Base-by-base conservation (phyloP, 2,329 filamentous ascomycete genomes). In the Epichloe sibirici region DNA sequence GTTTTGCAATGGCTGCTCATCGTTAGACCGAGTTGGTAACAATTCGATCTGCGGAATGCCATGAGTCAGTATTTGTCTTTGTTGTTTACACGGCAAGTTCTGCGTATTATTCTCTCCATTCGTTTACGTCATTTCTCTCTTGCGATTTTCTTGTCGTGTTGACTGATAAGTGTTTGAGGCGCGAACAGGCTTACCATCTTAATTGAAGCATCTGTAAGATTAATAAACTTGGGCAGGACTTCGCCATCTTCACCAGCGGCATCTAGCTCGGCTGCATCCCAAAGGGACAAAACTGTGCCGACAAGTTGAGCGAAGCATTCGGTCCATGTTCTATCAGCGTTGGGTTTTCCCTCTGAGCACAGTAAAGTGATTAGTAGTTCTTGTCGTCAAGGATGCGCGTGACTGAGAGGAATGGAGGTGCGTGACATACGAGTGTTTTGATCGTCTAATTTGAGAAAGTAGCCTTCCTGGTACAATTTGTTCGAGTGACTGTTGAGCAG, bases 291-390 rank as follows among this genome's bases (percentile, higher is more conserved):
- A 15, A 97, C 88, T 1, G 93, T 97, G 58, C 93, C 93, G 17
- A 96, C 89, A 15, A 98, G 82, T 66, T 97, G 93, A 44, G 91
- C 90, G 70, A 97, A 98, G 69, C 89, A 96, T 74, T 98, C 93
- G 39, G 86, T 86, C 93, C 93, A 98, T 58, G 83, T 88, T 61
- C 93, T 79, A 68, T 96, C 90, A 43, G 79, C 70, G 64, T 91
- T 94, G 11, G 90, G 87, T 57, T 86, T 84, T 49, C 93, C 93
- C 69, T 91, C 90, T 95, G 67, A 28, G 54, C 49, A 47, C 40
- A 39, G 21, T 17, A 23, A 38, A 23, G 21, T 46, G 21, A 34
- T 54, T 35, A 52, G 55, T 21, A 31, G 38, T 13, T 23, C 31
- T 23, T 38, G 28, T 25, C 45, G 39, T 44, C 11, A 44, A 8